Percentiles rank a stretch among this genome's conserved stretches.
phyloP scores from a whole-genome alignment of 2,329 filamentous ascomycete genomes.

The Colletotrichum sp. region DNA sequence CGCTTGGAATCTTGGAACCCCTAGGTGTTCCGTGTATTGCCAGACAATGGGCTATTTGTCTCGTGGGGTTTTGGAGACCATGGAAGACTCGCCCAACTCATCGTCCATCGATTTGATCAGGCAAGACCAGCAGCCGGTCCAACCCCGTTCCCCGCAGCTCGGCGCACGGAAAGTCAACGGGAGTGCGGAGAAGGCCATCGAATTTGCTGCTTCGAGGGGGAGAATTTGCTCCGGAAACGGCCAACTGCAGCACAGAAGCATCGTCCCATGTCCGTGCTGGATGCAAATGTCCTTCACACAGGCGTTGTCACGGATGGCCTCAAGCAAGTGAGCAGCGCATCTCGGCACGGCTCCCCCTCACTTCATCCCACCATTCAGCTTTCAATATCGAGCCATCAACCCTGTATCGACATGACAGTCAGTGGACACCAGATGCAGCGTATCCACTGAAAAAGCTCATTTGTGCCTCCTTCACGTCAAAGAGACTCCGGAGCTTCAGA shows the following conservation, averaged over 20 bases:
- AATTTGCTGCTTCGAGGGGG: not conserved
- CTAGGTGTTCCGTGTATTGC: not conserved
- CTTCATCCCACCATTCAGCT: not conserved
- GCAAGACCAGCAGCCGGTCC: not conserved
- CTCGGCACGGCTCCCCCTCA: not conserved
- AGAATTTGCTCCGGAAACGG: slow-evolving; percentile 14
- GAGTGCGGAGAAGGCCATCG: slow-evolving; percentile 10
- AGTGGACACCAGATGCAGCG: not conserved
- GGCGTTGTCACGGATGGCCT: not conserved
- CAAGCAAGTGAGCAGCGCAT: not conserved
- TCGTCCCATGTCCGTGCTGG: not conserved
- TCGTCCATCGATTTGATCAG: not conserved
- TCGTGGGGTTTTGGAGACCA: not conserved
- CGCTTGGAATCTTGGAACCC: not conserved
- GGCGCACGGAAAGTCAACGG: not conserved
- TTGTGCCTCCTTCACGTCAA: not conserved
- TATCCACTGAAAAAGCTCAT: slow-evolving; percentile 9
- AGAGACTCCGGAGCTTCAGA: not conserved
- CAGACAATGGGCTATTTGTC: not conserved
- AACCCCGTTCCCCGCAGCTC: not conserved
- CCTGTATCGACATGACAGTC: not conserved
- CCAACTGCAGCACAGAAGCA: not conserved
- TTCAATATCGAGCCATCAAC: not conserved
- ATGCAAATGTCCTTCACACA: not conserved
- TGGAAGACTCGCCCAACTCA: not conserved